A percentile compares a stretch with the other conserved stretches of the same genome.
Conservation (phyloP, 192 early-diverging fungal genomes). For the Endogone sp. region DNA sequence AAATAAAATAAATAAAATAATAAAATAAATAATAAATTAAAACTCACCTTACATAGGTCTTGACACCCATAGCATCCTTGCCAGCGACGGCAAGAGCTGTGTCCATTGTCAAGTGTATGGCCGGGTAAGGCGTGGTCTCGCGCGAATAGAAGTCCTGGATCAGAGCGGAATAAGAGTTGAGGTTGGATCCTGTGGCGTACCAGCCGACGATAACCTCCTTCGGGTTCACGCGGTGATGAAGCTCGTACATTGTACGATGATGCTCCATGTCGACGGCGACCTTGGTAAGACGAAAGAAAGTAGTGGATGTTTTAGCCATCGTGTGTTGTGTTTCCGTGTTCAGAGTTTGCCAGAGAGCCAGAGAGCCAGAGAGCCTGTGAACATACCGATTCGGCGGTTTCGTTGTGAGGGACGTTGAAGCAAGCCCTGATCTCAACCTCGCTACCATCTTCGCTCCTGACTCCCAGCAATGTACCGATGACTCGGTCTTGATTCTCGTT, state of each 20-base stretch:
- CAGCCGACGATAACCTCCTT: conserved; percentile 93
- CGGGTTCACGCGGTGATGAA: conserved; percentile 85
- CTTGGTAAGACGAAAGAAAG: conserved; percentile 21
- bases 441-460: conserved; percentile 80
- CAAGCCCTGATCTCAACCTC: conserved; percentile 87
- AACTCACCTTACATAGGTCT: conserved; percentile 62
- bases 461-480: conserved; percentile 89
- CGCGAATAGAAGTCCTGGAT: conserved; percentile 79
- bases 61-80: conserved; percentile 66
- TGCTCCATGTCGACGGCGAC: conserved; percentile 89
- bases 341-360: too few relatives aligned
- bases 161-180: conserved; percentile 68
- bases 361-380: too few relatives aligned
- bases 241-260: conserved; percentile 77
- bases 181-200: conserved; percentile 72
- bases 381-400: conserved; percentile 63
- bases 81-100: conserved; percentile 55
- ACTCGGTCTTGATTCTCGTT: conserved; percentile 79
- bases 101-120: conserved; percentile 88
- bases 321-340: background rate
- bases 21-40: too few relatives aligned
- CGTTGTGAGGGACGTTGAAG: conserved; percentile 79
- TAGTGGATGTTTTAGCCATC: background rate
- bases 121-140: conserved; percentile 69
- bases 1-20: conserved; percentile 12